Conservation (phyloP, 2,329 filamentous ascomycete genomes). For the Alternaria sp. region DNA sequence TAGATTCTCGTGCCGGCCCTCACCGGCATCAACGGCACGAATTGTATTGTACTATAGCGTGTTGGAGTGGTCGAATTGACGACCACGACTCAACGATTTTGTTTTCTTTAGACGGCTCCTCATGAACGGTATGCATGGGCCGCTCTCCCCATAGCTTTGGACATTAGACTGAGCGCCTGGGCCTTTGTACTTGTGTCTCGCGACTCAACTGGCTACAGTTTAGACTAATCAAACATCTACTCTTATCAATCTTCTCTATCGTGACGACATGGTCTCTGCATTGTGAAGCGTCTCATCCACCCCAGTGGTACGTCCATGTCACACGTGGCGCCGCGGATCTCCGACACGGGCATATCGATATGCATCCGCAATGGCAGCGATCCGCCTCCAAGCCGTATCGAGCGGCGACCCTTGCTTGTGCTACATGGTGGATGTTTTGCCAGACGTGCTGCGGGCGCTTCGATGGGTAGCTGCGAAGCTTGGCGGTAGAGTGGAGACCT, state of each 20-base stretch:
- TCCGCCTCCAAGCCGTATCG: constrained; percentile 38
- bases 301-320: constrained; percentile 22
- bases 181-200: constrained; percentile 43
- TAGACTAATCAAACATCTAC: constrained; percentile 50
- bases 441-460: constrained; percentile 31
- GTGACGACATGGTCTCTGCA: constrained; percentile 4
- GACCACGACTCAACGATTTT: constrained; percentile 43
- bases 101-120: constrained; percentile 43
- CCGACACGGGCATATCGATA: constrained; percentile 32
- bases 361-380: constrained; percentile 28
- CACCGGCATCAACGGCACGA: constrained; percentile 41
- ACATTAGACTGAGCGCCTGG: constrained; percentile 44
- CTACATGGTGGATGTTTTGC: constrained; percentile 31
- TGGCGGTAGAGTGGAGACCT: constrained; percentile 40
- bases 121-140: constrained; percentile 35
- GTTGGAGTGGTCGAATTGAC: constrained; percentile 40
- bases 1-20: constrained; percentile 48
- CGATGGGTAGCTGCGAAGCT: constrained; percentile 30
- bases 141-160: constrained; percentile 31
- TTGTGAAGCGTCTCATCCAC: constrained; percentile 21
- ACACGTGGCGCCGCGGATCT: constrained; percentile 40
- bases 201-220: constrained; percentile 39
- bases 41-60: constrained; percentile 46
- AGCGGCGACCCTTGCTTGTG: constrained; percentile 48
- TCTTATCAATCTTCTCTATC: constrained; percentile 18